phyloP scores from a whole-genome alignment of 768 basidiomycete genomes.

The Amanita inopinata region DNA sequence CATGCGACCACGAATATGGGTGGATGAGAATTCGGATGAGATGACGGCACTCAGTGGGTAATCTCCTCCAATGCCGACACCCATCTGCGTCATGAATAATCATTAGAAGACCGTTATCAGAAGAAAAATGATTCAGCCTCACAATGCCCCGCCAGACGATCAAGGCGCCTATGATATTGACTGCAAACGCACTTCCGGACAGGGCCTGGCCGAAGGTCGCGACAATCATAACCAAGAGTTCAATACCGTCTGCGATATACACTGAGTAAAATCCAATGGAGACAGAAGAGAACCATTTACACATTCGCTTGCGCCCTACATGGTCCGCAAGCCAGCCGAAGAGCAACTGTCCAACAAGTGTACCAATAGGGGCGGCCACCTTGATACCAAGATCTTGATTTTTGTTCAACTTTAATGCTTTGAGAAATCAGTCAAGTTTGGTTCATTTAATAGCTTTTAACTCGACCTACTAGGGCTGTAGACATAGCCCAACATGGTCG shows the following conservation, averaged over 20 bases:
- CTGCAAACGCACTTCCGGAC: conserved; percentile 54
- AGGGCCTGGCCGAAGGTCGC: conserved; percentile 75
- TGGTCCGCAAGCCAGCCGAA: conserved; percentile 78
- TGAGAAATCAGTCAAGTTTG: not conserved
- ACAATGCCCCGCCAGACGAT: conserved; percentile 78
- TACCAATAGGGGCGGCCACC: conserved; percentile 70
- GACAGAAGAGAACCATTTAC: conserved; percentile 28
- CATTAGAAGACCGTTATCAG: not conserved
- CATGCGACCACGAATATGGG: conserved; percentile 68
- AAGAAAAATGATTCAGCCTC: conserved; percentile 12
- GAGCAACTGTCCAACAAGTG: conserved; percentile 62
- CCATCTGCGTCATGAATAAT: conserved; percentile 36
- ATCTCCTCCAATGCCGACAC: conserved; percentile 82
- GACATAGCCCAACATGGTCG: conserved; percentile 76
- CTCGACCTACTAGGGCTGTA: conserved; percentile 37
- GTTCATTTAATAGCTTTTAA: not conserved
- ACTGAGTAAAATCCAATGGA: not conserved
- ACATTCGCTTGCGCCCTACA: conserved; percentile 74
- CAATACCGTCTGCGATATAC: conserved; percentile 46
- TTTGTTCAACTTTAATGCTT: conserved; percentile 30
- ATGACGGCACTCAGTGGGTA: conserved; percentile 83
- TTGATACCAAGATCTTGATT: conserved; percentile 74
- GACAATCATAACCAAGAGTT: conserved; percentile 75
- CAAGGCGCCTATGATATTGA: conserved; percentile 65
- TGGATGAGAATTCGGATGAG: conserved; percentile 81